Percentiles rank a stretch among this genome's conserved stretches.
phyloP scores from a whole-genome alignment of 495 filamentous ascomycete genomes.

The Sporormia fimetaria region DNA sequence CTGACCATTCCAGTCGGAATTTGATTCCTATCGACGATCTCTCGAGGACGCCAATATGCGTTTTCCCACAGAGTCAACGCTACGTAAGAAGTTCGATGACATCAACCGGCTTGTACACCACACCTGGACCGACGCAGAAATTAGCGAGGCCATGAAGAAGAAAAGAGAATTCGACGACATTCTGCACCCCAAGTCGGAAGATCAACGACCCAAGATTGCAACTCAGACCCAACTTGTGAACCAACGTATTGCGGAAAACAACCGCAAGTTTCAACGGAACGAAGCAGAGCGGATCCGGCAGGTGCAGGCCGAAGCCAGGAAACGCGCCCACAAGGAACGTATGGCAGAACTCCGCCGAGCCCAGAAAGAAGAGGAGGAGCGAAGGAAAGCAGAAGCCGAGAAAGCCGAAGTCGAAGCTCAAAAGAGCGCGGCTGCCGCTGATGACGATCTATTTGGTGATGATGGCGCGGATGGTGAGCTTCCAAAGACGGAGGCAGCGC shows the following conservation, averaged over 20 bases:
- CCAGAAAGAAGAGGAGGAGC: too few relatives aligned
- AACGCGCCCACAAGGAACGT: too few relatives aligned
- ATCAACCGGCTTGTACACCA: slow-evolving; percentile 71
- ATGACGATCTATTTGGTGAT: slow-evolving; percentile 33
- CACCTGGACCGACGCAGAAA: slow-evolving; percentile 65
- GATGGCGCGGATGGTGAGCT: too few relatives aligned
- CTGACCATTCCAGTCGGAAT: slow-evolving; percentile 49
- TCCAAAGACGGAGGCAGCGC: slow-evolving; percentile 27
- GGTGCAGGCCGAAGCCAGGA: slow-evolving; percentile 28
- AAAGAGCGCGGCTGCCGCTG: slow-evolving; percentile 15
- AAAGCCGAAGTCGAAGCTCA: slow-evolving; percentile 21
- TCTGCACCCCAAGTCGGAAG: slow-evolving; percentile 28
- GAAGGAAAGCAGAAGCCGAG: slow-evolving; percentile 29
- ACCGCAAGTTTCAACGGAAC: slow-evolving; percentile 59
- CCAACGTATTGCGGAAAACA: slow-evolving; percentile 65
- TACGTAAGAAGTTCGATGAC: slow-evolving; percentile 62
- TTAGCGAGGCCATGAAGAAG: slow-evolving; percentile 62
- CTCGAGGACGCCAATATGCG: slow-evolving; percentile 58
- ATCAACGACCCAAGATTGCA: background rate
- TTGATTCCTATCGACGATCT: slow-evolving; percentile 68
- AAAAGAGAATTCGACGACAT: slow-evolving; percentile 38
- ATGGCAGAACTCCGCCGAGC: too few relatives aligned
- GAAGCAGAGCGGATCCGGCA: slow-evolving; percentile 35
- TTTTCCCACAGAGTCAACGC: slow-evolving; percentile 53
- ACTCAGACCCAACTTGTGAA: slow-evolving; percentile 40